Evolutionary conservation across 2,329 filamentous ascomycete genomes (phyloP).

Genomic region (Juglanconis sp.): DNA sequence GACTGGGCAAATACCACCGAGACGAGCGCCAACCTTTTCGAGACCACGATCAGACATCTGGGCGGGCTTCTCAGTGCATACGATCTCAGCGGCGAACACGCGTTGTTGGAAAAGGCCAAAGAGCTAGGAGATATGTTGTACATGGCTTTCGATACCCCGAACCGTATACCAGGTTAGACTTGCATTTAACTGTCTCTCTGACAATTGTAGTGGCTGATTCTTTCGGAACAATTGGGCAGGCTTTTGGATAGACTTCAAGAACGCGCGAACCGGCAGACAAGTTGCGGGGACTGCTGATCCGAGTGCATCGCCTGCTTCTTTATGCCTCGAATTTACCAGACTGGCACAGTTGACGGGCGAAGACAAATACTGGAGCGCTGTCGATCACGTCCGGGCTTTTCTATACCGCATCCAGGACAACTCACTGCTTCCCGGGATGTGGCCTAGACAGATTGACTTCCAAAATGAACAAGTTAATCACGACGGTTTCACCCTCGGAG

Average conservation of each 20-base stretch:
- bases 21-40: slow-evolving; percentile 24
- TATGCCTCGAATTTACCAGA: slow-evolving; percentile 32
- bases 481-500: slow-evolving; percentile 35
- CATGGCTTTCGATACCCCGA: slow-evolving; percentile 30
- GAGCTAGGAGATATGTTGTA: slow-evolving; percentile 39
- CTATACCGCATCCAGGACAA: slow-evolving; percentile 10
- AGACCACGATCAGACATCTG: slow-evolving; percentile 30
- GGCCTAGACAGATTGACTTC: slow-evolving; percentile 12
- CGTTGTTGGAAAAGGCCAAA: slow-evolving; percentile 35
- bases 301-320: slow-evolving; percentile 25
- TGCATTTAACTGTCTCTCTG: too few relatives aligned
- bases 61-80: slow-evolving; percentile 17
- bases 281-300: slow-evolving; percentile 17
- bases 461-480: not conserved
- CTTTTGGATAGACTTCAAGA: too few relatives aligned
- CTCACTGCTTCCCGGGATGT: slow-evolving; percentile 14
- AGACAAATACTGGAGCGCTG: slow-evolving; percentile 30
- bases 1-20: slow-evolving; percentile 13
- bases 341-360: slow-evolving; percentile 29
- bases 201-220: too few relatives aligned
- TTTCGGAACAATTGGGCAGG: too few relatives aligned
- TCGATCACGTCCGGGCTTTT: slow-evolving; percentile 27
- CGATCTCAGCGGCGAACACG: slow-evolving; percentile 27
- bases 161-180: slow-evolving; percentile 24
- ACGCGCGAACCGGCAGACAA: too few relatives aligned